These are phyloP conservation scores for Coemansia sp. DNA, from an alignment of 192 early-diverging fungal genomes.

Conservation along the genomic window DNA sequence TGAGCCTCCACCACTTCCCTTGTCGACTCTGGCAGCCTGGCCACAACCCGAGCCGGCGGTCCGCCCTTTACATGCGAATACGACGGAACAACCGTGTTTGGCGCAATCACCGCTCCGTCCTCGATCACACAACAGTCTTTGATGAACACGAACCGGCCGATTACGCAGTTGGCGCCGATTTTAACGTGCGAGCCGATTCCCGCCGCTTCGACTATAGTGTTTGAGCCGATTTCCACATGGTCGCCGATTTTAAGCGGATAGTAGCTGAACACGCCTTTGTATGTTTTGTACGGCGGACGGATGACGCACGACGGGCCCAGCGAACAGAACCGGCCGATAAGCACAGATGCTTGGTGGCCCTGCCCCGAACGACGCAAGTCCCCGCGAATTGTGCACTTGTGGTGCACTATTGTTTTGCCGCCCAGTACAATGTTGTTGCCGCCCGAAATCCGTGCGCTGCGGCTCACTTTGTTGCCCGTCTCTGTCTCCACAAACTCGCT, in stretches of 20 bases:
- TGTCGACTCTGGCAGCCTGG: slow-evolving; percentile 85
- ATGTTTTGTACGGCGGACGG: slow-evolving; percentile 92
- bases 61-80: slow-evolving; percentile 89
- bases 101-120: slow-evolving; percentile 87
- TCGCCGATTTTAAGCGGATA: slow-evolving; percentile 98
- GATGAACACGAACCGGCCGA: slow-evolving; percentile 93
- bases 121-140: slow-evolving; percentile 91
- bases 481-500: slow-evolving; percentile 97
- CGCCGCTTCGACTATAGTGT: slow-evolving; percentile 87
- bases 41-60: slow-evolving; percentile 66
- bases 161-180: slow-evolving; percentile 93
- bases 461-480: slow-evolving; percentile 94
- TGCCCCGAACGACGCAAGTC: slow-evolving; percentile 87
- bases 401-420: slow-evolving; percentile 95
- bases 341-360: slow-evolving; percentile 84
- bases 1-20: slow-evolving; percentile 76
- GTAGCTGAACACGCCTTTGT: slow-evolving; percentile 90
- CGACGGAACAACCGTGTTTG: slow-evolving; percentile 87
- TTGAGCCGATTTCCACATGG: slow-evolving; percentile 84
- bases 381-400: slow-evolving; percentile 87
- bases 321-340: slow-evolving; percentile 89
- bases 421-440: slow-evolving; percentile 95
- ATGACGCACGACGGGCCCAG: slow-evolving; percentile 75
- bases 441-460: slow-evolving; percentile 90
- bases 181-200: slow-evolving; percentile 85